These are phyloP conservation scores for Isabelozyma heimii DNA, from an alignment of 805 yeast genomes.

Conservation along the genomic window DNA sequence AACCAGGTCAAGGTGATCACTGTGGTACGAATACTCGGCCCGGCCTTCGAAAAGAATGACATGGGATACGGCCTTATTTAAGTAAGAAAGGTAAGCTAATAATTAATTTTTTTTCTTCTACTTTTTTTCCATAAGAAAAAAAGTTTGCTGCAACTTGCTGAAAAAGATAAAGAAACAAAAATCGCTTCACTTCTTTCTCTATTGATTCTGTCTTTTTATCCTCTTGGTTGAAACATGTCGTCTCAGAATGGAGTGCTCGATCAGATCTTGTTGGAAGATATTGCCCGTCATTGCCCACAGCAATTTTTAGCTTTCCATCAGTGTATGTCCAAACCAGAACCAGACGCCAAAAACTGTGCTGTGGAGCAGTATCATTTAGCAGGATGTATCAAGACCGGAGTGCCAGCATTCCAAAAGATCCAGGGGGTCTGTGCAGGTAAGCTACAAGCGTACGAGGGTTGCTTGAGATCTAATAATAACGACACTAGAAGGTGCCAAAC, in stretches of 20 bases:
- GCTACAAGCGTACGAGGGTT: constrained; percentile 62
- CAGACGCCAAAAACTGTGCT: constrained; percentile 49
- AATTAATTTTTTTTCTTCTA: not conserved
- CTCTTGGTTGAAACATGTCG: constrained; percentile 6
- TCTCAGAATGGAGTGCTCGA: constrained; percentile 42
- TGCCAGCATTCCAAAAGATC: constrained; percentile 71
- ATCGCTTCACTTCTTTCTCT: not conserved
- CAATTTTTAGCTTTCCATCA: constrained; percentile 70
- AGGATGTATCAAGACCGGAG: constrained; percentile 58
- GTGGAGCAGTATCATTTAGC: constrained; percentile 57
- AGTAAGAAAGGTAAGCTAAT: not conserved
- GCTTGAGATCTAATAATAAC: constrained; percentile 50
- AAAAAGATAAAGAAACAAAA: not conserved
- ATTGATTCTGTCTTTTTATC: not conserved
- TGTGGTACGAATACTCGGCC: constrained; percentile 18
- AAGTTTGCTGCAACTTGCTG: not conserved
- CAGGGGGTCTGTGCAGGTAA: constrained; percentile 57
- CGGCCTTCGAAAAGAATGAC: constrained; percentile 5
- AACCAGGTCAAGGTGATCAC: constrained; percentile 54
- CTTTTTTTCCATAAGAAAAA: not conserved
- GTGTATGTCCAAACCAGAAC: constrained; percentile 61
- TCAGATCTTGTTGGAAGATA: constrained; percentile 73
- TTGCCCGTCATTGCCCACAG: constrained; percentile 73
- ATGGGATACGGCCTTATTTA: not conserved
- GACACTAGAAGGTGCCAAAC: constrained; percentile 50